Evolutionary conservation across 768 basidiomycete species (phyloP).

Genomic region (Lentinus tigrinus): DNA sequence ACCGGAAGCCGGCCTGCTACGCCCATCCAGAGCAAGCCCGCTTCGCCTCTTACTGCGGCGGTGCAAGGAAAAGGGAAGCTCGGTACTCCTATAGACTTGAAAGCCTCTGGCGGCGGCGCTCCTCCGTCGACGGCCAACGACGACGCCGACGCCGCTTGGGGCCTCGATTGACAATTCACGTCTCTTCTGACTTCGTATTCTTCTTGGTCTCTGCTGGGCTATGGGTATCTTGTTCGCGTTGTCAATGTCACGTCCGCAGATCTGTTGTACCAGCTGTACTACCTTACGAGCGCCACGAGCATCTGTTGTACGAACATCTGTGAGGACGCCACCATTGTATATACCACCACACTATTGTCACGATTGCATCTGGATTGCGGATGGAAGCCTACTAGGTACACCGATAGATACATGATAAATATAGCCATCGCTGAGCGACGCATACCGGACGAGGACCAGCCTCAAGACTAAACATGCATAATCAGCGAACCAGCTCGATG

Average conservation of each 20-base stretch:
- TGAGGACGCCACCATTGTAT: conserved; percentile 2
- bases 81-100: not conserved
- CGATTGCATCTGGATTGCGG: not conserved
- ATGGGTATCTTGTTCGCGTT: not conserved
- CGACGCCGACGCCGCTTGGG: not conserved
- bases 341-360: not conserved
- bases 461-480: not conserved
- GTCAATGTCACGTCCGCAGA: not conserved
- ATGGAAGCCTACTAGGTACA: not conserved
- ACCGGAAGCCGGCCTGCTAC: not conserved
- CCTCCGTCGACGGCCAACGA: not conserved
- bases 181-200: not conserved
- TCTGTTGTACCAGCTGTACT: not conserved
- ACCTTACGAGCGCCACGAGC: not conserved
- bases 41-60: not conserved
- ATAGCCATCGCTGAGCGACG: not conserved
- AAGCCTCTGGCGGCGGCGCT: not conserved
- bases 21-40: not conserved
- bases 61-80: not conserved
- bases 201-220: not conserved
- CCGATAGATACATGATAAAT: not conserved
- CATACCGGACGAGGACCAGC: not conserved
- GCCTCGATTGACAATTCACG: not conserved
- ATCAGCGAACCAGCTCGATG: conserved; percentile 8
- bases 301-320: conserved; percentile 3